Conservation (phyloP, 176 grass and related monocot genomes). For the Bonia amplexicaulis region DNA sequence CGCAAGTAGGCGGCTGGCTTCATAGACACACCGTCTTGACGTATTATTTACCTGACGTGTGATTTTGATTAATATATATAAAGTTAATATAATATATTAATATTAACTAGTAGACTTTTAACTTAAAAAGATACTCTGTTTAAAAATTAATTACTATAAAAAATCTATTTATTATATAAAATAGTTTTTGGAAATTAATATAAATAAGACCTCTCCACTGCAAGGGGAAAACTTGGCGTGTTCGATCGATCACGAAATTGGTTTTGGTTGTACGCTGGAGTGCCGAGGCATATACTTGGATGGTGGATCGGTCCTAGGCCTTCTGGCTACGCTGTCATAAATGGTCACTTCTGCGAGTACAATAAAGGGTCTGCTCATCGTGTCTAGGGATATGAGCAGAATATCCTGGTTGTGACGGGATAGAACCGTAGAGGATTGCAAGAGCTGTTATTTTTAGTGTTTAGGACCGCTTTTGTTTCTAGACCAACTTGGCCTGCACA, state of each 20-base stretch:
- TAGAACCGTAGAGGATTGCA: background rate
- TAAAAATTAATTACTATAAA: no score
- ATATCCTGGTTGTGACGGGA: constrained; percentile 20
- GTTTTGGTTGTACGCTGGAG: background rate
- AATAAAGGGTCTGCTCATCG: background rate
- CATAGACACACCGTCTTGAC: background rate
- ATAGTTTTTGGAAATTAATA: no score
- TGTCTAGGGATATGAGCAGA: constrained; percentile 24
- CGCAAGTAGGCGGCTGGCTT: constrained; percentile 4
- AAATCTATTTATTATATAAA: no score
- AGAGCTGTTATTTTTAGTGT: constrained; percentile 15
- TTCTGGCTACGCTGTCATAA: background rate
- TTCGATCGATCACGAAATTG: background rate
- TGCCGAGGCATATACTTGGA: constrained; percentile 11
- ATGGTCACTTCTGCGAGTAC: background rate
- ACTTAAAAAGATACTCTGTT: no score
- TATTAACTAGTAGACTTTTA: no score
- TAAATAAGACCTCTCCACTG: no score
- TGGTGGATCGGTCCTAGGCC: background rate
- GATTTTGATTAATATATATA: no score
- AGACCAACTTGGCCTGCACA: background rate
- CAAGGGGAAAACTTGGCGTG: background rate
- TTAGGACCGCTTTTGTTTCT: background rate
- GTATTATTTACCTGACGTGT: no score
- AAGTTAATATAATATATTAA: no score